Conservation (phyloP, 2,329 filamentous ascomycete genomes). For the Chaetomium sp. region DNA sequence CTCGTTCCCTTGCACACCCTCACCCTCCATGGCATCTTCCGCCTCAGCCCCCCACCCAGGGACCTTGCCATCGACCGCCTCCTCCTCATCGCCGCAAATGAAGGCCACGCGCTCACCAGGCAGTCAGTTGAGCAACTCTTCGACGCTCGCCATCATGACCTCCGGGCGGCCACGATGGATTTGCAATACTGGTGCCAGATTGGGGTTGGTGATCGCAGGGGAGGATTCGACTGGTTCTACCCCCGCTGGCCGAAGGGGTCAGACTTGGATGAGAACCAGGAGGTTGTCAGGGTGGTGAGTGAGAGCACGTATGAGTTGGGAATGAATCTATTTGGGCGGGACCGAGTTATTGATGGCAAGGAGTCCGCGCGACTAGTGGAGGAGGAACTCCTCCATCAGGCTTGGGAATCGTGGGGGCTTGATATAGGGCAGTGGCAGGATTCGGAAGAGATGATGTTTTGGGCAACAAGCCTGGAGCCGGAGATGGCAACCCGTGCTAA, state of each 20-base stretch:
- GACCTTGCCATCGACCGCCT: slow-evolving; percentile 73
- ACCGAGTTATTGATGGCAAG: slow-evolving; percentile 39
- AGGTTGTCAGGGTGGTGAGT: slow-evolving; percentile 72
- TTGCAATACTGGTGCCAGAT: slow-evolving; percentile 98
- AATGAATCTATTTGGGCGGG: slow-evolving; percentile 71
- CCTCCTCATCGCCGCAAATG: slow-evolving; percentile 74
- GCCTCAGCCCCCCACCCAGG: slow-evolving; percentile 58
- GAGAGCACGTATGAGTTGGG: slow-evolving; percentile 67
- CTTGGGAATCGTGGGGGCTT: slow-evolving; percentile 62
- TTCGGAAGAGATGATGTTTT: slow-evolving; percentile 33
- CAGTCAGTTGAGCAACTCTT: slow-evolving; percentile 65
- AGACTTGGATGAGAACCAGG: slow-evolving; percentile 60
- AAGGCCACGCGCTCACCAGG: slow-evolving; percentile 73
- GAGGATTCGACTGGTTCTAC: slow-evolving; percentile 85
- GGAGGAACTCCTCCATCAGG: slow-evolving; percentile 57
- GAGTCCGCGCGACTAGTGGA: slow-evolving; percentile 39
- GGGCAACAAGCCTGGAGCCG: slow-evolving; percentile 29
- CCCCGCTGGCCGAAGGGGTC: slow-evolving; percentile 66
- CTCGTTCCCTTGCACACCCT: slow-evolving; percentile 68
- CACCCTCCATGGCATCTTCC: slow-evolving; percentile 78
- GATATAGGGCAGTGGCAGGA: slow-evolving; percentile 54
- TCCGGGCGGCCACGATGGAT: slow-evolving; percentile 75
- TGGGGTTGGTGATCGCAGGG: slow-evolving; percentile 79
- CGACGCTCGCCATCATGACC: slow-evolving; percentile 59
- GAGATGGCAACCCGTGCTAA: slow-evolving; percentile 8